Evolutionary conservation across 352 stramenopile genomes (phyloP), one percentile per base, ranked within the genome.

Genomic region (Globisporangium mamillatum): DNA sequence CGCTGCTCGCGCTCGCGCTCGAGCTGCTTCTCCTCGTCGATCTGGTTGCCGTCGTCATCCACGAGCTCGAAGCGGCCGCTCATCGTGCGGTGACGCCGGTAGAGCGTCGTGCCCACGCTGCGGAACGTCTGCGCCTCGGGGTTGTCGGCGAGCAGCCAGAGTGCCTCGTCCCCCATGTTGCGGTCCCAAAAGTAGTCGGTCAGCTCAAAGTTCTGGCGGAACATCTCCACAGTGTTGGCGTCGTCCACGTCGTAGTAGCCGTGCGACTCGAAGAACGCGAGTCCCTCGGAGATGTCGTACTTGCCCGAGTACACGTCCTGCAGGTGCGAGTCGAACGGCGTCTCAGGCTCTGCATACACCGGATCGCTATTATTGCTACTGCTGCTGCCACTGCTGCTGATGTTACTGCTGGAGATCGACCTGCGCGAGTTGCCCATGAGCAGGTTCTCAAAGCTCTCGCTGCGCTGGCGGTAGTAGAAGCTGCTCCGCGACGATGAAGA

Each of bases 231-330:
- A 1, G 86, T 94, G 68, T 94, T 94, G 60, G 81, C 83, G n/a
- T 94, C 86, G 18, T 68, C 78, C 38, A 91, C 75, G 76, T 94
- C 86, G 64, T 92, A 94, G 74, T 94, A 94, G 14, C 86, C 86
- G 50, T 92, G 81, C 20, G 81, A 86, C 72, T 92, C 78, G 64
- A 94, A 94, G 74, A 94, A 94, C 66, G 73, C 75, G 36, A 92
- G 66, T 1, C 86, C 86, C 44, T 90, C 82, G 48, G 68, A 34
- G n/a, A 55, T 55, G 53, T 89, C 79, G 20, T 73, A 78, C 32
- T 68, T 55, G 32, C 81, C 82, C 12, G 77, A 72, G 67, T 92
- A 92, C 7, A 92, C 82, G 22, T 82, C 79, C 59, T 88, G 71
- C 34, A 92, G 55, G 69, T 92, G 84, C 61, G 77, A 52, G 41